Conservation (phyloP, 2,329 filamentous ascomycete species). For the Fusarium secorum region DNA sequence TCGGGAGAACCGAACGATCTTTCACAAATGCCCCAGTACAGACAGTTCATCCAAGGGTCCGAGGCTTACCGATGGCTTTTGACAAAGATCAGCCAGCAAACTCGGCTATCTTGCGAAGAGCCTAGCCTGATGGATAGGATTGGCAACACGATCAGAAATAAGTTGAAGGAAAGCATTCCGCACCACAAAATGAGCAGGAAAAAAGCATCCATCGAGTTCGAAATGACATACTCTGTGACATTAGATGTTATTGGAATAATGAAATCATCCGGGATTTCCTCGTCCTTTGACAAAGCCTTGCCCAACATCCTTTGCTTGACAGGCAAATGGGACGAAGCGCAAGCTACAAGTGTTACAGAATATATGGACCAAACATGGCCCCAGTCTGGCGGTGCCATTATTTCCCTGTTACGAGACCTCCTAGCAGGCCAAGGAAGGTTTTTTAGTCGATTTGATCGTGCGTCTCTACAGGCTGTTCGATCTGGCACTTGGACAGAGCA, state of each 20-base stretch:
- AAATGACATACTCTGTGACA: neutral
- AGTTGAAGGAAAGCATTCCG: neutral
- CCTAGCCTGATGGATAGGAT: neutral
- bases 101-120: neutral
- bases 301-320: neutral
- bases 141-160: neutral
- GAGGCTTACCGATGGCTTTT: conserved; percentile 6
- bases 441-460: neutral
- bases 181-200: neutral
- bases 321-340: neutral
- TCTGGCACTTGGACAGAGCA: neutral
- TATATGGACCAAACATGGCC: conserved; percentile 19
- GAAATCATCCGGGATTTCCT: accelerated
- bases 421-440: neutral
- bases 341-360: neutral
- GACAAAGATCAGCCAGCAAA: neutral
- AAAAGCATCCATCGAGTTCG: accelerated
- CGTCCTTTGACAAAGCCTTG: neutral
- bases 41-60: neutral
- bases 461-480: accelerated
- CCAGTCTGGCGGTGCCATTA: accelerated
- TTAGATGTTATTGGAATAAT: neutral
- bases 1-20: neutral
- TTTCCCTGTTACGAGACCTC: neutral
- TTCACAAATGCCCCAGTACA: neutral